These are phyloP conservation scores for Phaeosphaeria sp. DNA, from an alignment of 2,329 filamentous ascomycete genomes.

Conservation along the genomic window DNA sequence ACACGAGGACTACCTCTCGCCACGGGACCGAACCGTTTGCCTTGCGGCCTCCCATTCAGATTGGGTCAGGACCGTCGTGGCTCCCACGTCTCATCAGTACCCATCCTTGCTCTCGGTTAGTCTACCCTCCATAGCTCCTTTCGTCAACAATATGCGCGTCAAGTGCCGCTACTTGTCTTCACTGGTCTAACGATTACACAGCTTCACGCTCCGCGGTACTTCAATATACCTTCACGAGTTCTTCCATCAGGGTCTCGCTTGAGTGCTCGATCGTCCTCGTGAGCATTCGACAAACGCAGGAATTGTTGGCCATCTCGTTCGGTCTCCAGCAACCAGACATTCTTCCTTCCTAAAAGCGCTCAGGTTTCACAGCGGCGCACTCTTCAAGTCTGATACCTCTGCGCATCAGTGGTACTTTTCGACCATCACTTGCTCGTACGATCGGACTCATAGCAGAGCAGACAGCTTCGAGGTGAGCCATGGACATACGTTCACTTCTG, in stretches of 20 bases:
- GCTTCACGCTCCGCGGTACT: neutral
- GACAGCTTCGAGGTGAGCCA: slow-evolving; percentile 11
- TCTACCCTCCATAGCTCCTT: neutral
- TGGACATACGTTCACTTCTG: slow-evolving; percentile 52
- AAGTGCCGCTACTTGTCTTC: neutral
- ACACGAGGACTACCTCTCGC: slow-evolving; percentile 27
- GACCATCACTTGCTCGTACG: slow-evolving; percentile 14
- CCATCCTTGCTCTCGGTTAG: slow-evolving; percentile 1
- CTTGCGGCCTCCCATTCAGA: slow-evolving; percentile 19
- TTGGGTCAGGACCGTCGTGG: slow-evolving; percentile 15
- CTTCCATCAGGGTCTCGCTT: slow-evolving; percentile 26
- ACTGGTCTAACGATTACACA: neutral
- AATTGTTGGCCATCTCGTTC: slow-evolving; percentile 23
- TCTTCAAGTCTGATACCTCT: slow-evolving; percentile 26
- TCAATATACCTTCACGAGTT: slow-evolving; percentile 8
- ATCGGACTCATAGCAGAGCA: neutral
- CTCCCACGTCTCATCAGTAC: slow-evolving; percentile 15
- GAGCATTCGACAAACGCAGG: slow-evolving; percentile 39
- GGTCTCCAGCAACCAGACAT: slow-evolving; percentile 26
- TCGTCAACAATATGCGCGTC: neutral
- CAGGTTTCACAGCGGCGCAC: slow-evolving; percentile 20
- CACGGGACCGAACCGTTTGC: slow-evolving; percentile 35
- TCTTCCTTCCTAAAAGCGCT: slow-evolving; percentile 17
- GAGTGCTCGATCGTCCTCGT: slow-evolving; percentile 37
- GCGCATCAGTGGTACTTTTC: slow-evolving; percentile 17